Percentiles rank a stretch among this genome's conserved stretches.
These are phyloP conservation scores for Triticum monococcum DNA, from an alignment of 176 grass and related monocot species.

Conservation along the genomic window DNA sequence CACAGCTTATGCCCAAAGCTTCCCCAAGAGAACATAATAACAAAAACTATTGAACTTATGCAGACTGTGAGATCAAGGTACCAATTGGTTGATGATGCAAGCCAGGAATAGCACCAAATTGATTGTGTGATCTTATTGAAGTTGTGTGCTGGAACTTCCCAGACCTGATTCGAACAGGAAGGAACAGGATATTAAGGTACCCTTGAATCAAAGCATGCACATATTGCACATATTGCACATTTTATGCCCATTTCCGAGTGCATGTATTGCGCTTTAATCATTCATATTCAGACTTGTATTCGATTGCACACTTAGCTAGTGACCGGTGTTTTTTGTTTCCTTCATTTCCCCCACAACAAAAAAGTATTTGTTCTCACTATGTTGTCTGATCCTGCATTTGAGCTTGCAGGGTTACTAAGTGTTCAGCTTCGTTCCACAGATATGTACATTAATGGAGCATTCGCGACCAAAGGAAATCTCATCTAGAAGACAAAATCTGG, in stretches of 20 bases:
- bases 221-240: neutral
- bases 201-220: neutral
- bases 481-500: neutral
- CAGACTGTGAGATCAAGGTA: slow-evolving; percentile 83
- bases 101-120: slow-evolving; percentile 33
- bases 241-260: no score
- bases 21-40: neutral
- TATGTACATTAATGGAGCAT: neutral
- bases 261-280: no score
- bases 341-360: neutral
- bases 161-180: neutral
- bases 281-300: no score
- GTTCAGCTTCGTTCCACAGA: neutral
- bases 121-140: slow-evolving; percentile 9
- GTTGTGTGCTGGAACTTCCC: neutral
- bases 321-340: neutral
- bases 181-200: neutral
- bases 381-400: neutral
- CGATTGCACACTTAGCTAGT: neutral
- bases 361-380: neutral
- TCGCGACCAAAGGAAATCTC: neutral
- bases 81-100: slow-evolving; percentile 24
- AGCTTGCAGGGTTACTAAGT: neutral
- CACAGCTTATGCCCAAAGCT: slow-evolving; percentile 19
- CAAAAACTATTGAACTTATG: slow-evolving; percentile 26